Percentiles rank a stretch among this genome's conserved stretches.
Conservation (phyloP, 495 filamentous ascomycete species). For the Rusavskia elegans region DNA sequence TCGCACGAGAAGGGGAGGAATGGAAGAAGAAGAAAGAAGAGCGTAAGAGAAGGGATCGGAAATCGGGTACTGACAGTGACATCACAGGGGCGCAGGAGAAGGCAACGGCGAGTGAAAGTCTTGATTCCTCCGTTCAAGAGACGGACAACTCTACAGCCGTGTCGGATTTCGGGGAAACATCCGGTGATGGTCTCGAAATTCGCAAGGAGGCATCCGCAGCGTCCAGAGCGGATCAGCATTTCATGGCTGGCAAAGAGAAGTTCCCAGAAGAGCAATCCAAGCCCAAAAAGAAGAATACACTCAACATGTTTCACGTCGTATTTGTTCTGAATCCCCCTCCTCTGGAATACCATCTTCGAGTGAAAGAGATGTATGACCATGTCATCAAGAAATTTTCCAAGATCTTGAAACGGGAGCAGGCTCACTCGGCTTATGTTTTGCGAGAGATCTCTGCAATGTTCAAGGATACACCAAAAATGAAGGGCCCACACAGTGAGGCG, state of each 20-base stretch:
- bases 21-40: slow-evolving; percentile 76
- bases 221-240: not conserved
- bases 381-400: slow-evolving; percentile 81
- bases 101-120: not conserved
- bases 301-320: slow-evolving; percentile 96
- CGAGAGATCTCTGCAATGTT: slow-evolving; percentile 68
- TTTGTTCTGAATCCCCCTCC: slow-evolving; percentile 74
- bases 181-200: too few relatives aligned
- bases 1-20: slow-evolving; percentile 66
- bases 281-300: slow-evolving; percentile 30
- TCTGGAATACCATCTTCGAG: slow-evolving; percentile 55
- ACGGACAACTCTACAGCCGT: too few relatives aligned
- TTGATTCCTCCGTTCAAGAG: not conserved
- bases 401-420: slow-evolving; percentile 80
- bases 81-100: not conserved
- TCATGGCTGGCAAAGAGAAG: not conserved
- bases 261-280: slow-evolving; percentile 7
- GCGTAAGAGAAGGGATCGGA: slow-evolving; percentile 19
- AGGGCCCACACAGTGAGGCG: slow-evolving; percentile 51
- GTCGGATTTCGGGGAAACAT: too few relatives aligned
- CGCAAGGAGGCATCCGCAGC: not conserved
- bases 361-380: slow-evolving; percentile 70
- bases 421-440: slow-evolving; percentile 74
- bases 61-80: slow-evolving; percentile 7
- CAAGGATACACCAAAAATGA: slow-evolving; percentile 53